These are phyloP conservation scores for Erysiphe neolycopersici DNA, from an alignment of 2,329 filamentous ascomycete genomes.

Conservation along the genomic window DNA sequence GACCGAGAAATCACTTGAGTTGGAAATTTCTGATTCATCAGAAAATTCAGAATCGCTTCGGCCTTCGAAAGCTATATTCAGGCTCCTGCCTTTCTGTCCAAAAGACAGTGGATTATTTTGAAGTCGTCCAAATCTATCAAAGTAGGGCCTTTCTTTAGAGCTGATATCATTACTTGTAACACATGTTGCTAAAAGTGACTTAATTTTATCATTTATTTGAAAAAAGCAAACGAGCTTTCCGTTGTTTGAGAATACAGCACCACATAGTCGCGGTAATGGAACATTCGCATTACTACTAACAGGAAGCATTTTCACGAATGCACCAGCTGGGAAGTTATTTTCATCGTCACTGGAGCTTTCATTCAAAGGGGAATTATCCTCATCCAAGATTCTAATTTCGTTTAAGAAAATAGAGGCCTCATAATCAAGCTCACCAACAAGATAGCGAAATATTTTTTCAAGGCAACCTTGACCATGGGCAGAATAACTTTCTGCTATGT, in stretches of 20 bases:
- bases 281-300: slow-evolving; percentile 24
- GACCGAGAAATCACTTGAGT: slow-evolving; percentile 13
- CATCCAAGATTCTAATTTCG: slow-evolving; percentile 28
- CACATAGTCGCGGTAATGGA: slow-evolving; percentile 29
- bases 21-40: slow-evolving; percentile 11
- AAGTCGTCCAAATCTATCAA: slow-evolving; percentile 36
- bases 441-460: slow-evolving; percentile 32
- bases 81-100: slow-evolving; percentile 16
- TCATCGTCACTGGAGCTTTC: slow-evolving; percentile 73
- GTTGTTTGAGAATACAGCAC: slow-evolving; percentile 32
- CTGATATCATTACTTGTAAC: slow-evolving; percentile 21
- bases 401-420: slow-evolving; percentile 34
- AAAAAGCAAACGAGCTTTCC: slow-evolving; percentile 42
- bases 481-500: slow-evolving; percentile 28
- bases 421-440: slow-evolving; percentile 34
- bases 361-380: slow-evolving; percentile 28
- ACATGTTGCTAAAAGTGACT: slow-evolving; percentile 20
- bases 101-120: slow-evolving; percentile 20
- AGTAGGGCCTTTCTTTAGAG: slow-evolving; percentile 24
- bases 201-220: slow-evolving; percentile 30
- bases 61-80: slow-evolving; percentile 12
- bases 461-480: slow-evolving; percentile 33
- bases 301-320: slow-evolving; percentile 21
- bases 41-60: slow-evolving; percentile 16
- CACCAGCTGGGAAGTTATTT: slow-evolving; percentile 20